Percentiles rank a stretch among this genome's conserved stretches.
These are phyloP conservation scores for Lippia alba DNA, from an alignment of 305 asterid genomes.

Conservation along the genomic window DNA sequence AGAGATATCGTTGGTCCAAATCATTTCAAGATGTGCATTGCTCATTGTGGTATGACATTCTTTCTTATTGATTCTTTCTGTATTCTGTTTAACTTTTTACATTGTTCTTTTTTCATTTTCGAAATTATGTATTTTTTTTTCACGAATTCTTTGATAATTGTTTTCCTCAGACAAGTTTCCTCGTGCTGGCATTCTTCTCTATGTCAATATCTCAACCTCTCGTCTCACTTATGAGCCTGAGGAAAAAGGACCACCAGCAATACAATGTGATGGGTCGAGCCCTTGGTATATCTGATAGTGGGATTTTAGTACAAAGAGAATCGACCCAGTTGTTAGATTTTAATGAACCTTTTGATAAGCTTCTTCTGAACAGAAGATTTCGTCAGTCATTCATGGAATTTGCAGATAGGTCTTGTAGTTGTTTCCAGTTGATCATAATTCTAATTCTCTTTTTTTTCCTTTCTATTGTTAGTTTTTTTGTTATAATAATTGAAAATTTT, in stretches of 20 bases:
- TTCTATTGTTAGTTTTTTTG: neutral
- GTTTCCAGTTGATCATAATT: slow-evolving; percentile 3
- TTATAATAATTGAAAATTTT: neutral
- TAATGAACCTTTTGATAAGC: slow-evolving; percentile 76
- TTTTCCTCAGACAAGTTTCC: slow-evolving; percentile 67
- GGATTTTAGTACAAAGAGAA: slow-evolving; percentile 51
- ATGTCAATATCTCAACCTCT: slow-evolving; percentile 82
- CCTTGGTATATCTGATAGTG: slow-evolving; percentile 69
- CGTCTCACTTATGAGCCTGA: slow-evolving; percentile 68
- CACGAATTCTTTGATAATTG: slow-evolving; percentile 18
- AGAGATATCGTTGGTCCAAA: slow-evolving; percentile 64
- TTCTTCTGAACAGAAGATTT: slow-evolving; percentile 69
- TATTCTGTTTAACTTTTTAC: too few relatives aligned
- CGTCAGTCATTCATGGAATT: slow-evolving; percentile 77
- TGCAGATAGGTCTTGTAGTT: slow-evolving; percentile 65
- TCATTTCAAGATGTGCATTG: slow-evolving; percentile 65
- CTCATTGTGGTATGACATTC: slow-evolving; percentile 53
- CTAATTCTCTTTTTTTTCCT: neutral
- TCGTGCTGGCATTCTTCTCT: slow-evolving; percentile 79
- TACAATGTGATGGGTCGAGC: slow-evolving; percentile 74
- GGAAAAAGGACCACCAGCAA: slow-evolving; percentile 49
- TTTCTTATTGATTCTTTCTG: slow-evolving; percentile 33
- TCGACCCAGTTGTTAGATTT: slow-evolving; percentile 48
- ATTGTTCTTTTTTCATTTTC: neutral
- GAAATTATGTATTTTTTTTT: neutral